Evolutionary conservation across 176 grass and related monocot species (phyloP), one percentile per base, ranked within the genome.

Genomic region (Coix lacrymajobi): DNA sequence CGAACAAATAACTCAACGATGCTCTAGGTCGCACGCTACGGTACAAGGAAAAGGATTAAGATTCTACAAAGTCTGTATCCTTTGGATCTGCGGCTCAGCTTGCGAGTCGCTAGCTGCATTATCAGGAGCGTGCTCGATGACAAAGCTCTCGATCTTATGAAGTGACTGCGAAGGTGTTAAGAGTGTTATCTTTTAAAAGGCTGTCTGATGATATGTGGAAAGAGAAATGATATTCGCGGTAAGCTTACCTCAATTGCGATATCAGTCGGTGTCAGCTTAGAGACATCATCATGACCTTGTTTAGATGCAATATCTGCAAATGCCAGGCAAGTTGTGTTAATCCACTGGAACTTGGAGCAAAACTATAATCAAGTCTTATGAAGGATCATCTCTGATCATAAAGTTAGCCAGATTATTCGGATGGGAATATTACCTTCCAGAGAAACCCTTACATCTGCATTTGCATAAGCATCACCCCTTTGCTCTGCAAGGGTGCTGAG

Each of bases 401-500:
- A 38, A 83, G 38, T 56, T 70, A 33, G 44, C 22, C 22, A 87
- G 28, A 46, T 20, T 33, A 67, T 48, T 58, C 1, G 4, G 66
- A 66, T 34, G 31, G 15, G 26, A 66, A 36, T 56, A 77, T 71
- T 92, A 99, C 96, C 87, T 99, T 96, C 89, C 2, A 96, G 87
- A 69, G 89, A 99, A 75, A 96, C 89, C 73, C 96, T 93, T 22
- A 89, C 89, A 82, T 99, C 96, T 1, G 96, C 96, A 81, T 93
- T 99, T 75, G 93, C 93, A 85, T 99, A 99, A 44, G 89, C 91
- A 80, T 92, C 87, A 1, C 91, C 91, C 79, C 93, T 96, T 86
- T 96, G 89, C 85, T 96, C 93, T 2, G 86, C 87, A 11, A 99
- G 96, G 2, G 71, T 87, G 83, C 87, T 95, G 63, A 99, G 92